Conservation (phyloP, 208 protist genomes). For the Acanthamoeba rhysodes region DNA sequence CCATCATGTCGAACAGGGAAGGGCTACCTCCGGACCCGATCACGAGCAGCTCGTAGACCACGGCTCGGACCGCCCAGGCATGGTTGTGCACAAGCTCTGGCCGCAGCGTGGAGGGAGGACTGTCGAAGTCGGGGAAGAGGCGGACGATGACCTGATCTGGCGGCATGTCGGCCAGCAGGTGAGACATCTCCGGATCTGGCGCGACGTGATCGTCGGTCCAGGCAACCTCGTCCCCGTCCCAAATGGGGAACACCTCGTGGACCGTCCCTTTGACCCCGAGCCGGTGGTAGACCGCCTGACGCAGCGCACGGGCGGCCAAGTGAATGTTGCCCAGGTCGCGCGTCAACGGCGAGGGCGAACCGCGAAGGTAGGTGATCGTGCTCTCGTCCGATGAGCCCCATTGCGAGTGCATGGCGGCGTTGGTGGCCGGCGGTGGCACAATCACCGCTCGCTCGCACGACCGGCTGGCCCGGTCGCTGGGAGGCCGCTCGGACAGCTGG, state of each 20-base stretch:
- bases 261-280: constrained; percentile 16
- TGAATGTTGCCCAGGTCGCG: constrained; percentile 56
- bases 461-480: not conserved
- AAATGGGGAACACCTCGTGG: constrained; percentile 2
- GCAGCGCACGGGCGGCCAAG: not conserved
- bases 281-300: constrained; percentile 44
- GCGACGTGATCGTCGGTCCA: constrained; percentile 43
- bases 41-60: constrained; percentile 54
- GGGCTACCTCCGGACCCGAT: not conserved
- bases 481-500: not conserved
- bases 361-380: not conserved
- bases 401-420: not conserved
- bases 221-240: not conserved
- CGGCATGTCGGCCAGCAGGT: not conserved
- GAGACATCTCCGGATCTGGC: not conserved
- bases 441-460: not conserved
- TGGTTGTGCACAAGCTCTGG: constrained; percentile 27
- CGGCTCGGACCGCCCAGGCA: constrained; percentile 15
- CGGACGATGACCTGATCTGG: not conserved
- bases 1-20: constrained; percentile 24
- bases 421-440: constrained; percentile 33
- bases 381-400: not conserved
- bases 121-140: constrained; percentile 10
- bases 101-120: not conserved
- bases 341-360: constrained; percentile 40